Base-by-base conservation (phyloP, 306 rosid species). In the Prunus mume region DNA sequence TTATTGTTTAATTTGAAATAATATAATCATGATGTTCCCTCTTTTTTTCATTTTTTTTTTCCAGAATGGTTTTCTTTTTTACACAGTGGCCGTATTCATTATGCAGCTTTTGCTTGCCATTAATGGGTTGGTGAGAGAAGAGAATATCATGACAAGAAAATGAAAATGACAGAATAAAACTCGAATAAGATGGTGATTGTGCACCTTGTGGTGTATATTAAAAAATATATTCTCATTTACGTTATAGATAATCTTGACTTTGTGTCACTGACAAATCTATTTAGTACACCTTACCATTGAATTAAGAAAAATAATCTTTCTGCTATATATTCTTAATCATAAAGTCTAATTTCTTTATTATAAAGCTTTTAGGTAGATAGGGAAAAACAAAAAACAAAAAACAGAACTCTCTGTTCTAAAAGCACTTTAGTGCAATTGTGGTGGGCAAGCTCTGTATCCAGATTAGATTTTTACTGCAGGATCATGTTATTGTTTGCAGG, bases 81-180 rank as follows among this genome's bases (percentile, higher is more conserved):
- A 12, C 66, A 14, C 41, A 54, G 65, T 55, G 68, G 63, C 13
- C 57, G 54, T 75, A 30, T 81, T 71, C 63, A 45, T 17, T 51
- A 51, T 77, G 82, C 88, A 78, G 90, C 91, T 82, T 83, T 88
- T 88, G 84, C 83, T 73, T 65, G 87, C 75, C 79, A 79, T 72
- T 77, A 61, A 81, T 81, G 81, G 75, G 68, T 46, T 74, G 68
- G 19, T 27, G 76, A 49, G 65, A 81, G 78, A 82, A 80, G 84
- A 80, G 85, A 83, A 88, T 30, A 83, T 78, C 20, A 76, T 82
- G 60, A 75, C 76, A 83, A 77, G 61, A 12, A 0, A 28, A 57
- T 47, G 65, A 60, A 58, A 68, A 45, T 38, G 66, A 38, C 12
- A 68, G 47, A 32, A 6, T 34, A 34, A 34, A 34, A 34, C 43